Base-by-base conservation (phyloP, 192 early-diverging fungal species). In the Coemansia aciculifera region DNA sequence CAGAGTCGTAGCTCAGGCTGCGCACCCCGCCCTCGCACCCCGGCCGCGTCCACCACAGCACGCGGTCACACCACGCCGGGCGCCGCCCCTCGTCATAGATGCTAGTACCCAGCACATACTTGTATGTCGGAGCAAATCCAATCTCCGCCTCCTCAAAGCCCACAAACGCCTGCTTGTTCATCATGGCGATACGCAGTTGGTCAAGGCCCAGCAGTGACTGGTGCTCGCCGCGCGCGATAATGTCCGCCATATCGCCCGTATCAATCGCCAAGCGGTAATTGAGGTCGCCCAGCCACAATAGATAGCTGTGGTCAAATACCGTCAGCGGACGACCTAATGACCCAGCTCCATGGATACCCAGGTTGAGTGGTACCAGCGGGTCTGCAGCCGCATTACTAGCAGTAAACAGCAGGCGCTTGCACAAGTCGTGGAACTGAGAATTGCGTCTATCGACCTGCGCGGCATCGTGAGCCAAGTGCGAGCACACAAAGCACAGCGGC, bases 1-100 rank as follows among this genome's bases (percentile, higher is more conserved):
- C 59, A 3, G 74, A 37, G 11, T 62, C 27, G 49, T 81, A 81
- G 31, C 54, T 63, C 31, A 13, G 13, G 65, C 74, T 67, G 3
- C 27, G 59, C 13, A 81, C 46, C 17, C 79, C 79, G 13, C 54
- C 74, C 24, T 77, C 74, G 68, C 71, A 77, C 1, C 74, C 79
- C 0, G 79, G 72, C 11, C 86, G 87, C 29, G 90, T 91, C 67
- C 88, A 88, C 92, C 92, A 98, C 43, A 98, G 79, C 27, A 99
- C 89, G 34, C 97, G 89, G 71, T 99, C 97, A 67, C 94, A 96
- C 88, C 95, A 99, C 2, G 94, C 89, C 15, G 97, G 97, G 4
- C 89, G 79, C 32, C 97, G 85, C 86, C 88, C 91, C 1, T 89
- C 87, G 72, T 99, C 96, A 72, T 90, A 98, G 9, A 66, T 79